Evolutionary conservation across 139 green algal genomes (phyloP), one percentile per base, ranked within the genome.

Genomic region (Diplosphaera chodatii): DNA sequence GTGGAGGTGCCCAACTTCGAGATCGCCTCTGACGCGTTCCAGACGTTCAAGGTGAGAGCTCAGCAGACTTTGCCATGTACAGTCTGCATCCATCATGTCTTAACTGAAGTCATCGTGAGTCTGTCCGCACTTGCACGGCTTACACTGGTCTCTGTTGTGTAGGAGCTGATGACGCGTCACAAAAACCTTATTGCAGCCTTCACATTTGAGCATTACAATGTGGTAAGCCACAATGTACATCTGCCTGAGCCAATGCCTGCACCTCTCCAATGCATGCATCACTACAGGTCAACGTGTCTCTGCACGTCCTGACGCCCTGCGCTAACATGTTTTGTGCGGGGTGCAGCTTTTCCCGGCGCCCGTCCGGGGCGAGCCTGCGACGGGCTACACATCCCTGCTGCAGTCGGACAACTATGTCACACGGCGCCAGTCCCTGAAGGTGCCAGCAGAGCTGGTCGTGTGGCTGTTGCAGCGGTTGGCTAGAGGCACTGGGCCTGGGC

Each of bases 1-100:
- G 85, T 98, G 66, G 84, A 97, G 74, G 78, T 91, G 22, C 64
- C 77, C 3, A 94, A 93, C 73, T 98, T 98, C 82, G 93, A 98
- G 69, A 85, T 98, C 4, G 89, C 93, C 1, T 93, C 85, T 18
- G 93, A 98, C 74, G 92, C 92, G 5, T 97, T 97, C 71, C 68
- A 74, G 48, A 96, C 92, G 2, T 96, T 98, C 74, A 94, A 94
- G 83, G 86, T 82, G 40, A 25, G 71, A 28, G 41, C 4, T 6
- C 3, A 20, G 37, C 37, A 6, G 37, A 48, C 37, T 48, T 10
- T 48, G 37, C 37, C 8, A 20, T 48, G 37, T 10, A 48, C 37
- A 20, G 8, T 6, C 37, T 6, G 8, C 10, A 10, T 20, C 37
- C 37, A 48, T 48, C 37, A 20, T 18, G 3, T 21, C 18, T 21